Evolutionary conservation across 352 stramenopile species (phyloP).

Genomic region (Phytophthora sojae): DNA sequence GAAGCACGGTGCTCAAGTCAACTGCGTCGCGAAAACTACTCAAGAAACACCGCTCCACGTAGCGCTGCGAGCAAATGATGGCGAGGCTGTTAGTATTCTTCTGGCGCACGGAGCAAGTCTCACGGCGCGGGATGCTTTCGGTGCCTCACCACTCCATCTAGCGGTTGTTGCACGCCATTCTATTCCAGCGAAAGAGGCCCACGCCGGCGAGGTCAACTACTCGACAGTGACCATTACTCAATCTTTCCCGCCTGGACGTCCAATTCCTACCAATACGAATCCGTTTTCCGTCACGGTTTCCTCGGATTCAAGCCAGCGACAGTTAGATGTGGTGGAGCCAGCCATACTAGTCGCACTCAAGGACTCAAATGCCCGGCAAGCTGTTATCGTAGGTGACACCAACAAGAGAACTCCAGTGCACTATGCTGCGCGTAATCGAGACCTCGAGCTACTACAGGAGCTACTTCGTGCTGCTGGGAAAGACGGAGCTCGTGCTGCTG

Average conservation of each 20-base stretch:
- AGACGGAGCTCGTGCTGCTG: constrained; percentile 38
- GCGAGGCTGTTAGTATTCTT: constrained; percentile 47
- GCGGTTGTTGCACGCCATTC: constrained; percentile 56
- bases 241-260: constrained; percentile 19
- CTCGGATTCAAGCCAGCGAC: constrained; percentile 14
- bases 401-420: constrained; percentile 67
- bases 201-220: constrained; percentile 68
- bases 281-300: constrained; percentile 18
- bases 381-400: constrained; percentile 51
- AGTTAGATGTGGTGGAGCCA: constrained; percentile 26
- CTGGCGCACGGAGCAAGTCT: constrained; percentile 59
- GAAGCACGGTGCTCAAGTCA: constrained; percentile 46
- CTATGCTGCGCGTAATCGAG: constrained; percentile 65
- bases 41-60: constrained; percentile 60
- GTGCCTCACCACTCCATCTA: constrained; percentile 55
- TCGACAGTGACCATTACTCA: constrained; percentile 35
- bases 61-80: constrained; percentile 51
- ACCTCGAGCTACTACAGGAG: constrained; percentile 62
- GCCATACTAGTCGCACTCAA: constrained; percentile 65
- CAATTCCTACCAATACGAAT: constrained; percentile 19
- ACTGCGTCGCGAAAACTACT: constrained; percentile 48
- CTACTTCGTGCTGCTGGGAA: constrained; percentile 51
- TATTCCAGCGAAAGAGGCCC: constrained; percentile 52
- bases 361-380: constrained; percentile 51
- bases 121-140: constrained; percentile 44